Evolutionary conservation across 2,329 filamentous ascomycete genomes (phyloP).

Genomic region (Aspergillus sp.): DNA sequence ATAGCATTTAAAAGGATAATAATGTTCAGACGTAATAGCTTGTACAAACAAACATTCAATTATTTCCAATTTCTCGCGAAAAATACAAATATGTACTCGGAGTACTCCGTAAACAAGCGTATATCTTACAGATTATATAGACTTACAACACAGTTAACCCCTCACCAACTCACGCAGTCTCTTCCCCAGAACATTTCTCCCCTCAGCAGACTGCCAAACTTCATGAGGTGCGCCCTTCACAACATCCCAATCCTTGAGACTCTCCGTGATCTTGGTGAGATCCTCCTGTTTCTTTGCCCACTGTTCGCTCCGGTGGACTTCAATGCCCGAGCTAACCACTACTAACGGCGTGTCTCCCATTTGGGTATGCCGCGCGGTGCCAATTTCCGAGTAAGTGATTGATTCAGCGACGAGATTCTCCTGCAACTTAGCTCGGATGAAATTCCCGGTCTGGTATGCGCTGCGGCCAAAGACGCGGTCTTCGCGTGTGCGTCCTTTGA

Average conservation of each 20-base stretch:
- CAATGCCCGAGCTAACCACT: constrained; percentile 71
- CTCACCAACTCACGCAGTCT: constrained; percentile 61
- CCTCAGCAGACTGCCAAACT: constrained; percentile 71
- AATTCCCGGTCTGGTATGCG: constrained; percentile 71
- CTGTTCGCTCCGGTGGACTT: constrained; percentile 55
- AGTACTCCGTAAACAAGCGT: not conserved
- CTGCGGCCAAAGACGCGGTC: constrained; percentile 78
- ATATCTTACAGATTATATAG: not conserved
- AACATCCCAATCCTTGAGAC: constrained; percentile 75
- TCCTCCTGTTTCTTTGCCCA: constrained; percentile 86
- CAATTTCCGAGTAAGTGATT: constrained; percentile 74
- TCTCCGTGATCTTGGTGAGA: constrained; percentile 68
- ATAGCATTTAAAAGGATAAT: too few relatives aligned
- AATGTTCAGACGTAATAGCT: too few relatives aligned
- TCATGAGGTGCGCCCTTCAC: constrained; percentile 76
- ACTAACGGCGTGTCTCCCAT: constrained; percentile 64
- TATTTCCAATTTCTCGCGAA: not conserved
- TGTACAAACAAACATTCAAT: too few relatives aligned
- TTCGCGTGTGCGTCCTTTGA: constrained; percentile 68
- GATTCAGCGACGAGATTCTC: constrained; percentile 82
- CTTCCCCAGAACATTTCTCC: constrained; percentile 68
- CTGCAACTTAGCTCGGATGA: constrained; percentile 83
- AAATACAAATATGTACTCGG: not conserved
- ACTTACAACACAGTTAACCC: not conserved
- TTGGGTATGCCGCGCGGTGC: constrained; percentile 71